Percentiles rank a stretch among this genome's conserved stretches.
phyloP scores from a whole-genome alignment of 345 rosid genomes.

The Populus simonii region DNA sequence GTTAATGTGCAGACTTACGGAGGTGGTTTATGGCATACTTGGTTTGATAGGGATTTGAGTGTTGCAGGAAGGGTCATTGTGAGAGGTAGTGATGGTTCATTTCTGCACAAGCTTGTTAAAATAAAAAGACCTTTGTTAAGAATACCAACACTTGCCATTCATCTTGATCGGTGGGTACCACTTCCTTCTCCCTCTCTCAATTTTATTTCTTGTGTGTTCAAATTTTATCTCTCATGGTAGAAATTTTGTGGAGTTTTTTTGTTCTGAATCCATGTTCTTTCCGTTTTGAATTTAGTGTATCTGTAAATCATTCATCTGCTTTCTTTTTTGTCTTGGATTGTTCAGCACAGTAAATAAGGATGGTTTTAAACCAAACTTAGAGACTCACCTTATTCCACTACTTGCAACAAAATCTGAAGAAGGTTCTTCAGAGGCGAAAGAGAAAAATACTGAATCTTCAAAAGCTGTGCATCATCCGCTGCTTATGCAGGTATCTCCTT shows the following conservation, averaged over 20 bases:
- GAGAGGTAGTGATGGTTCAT: constrained; percentile 62
- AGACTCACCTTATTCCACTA: constrained; percentile 76
- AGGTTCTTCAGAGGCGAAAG: constrained; percentile 43
- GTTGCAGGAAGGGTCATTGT: constrained; percentile 91
- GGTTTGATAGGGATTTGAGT: constrained; percentile 96
- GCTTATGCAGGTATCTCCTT: constrained; percentile 69
- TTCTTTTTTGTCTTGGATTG: constrained; percentile 21
- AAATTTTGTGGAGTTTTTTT: background rate
- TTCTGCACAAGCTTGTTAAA: constrained; percentile 77
- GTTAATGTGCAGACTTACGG: constrained; percentile 96
- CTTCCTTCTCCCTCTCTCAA: constrained; percentile 5
- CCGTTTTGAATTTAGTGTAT: background rate
- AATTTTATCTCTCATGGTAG: too few species aligned
- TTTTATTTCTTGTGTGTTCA: background rate
- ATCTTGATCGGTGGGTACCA: constrained; percentile 67
- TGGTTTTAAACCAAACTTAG: constrained; percentile 92
- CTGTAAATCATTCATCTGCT: background rate
- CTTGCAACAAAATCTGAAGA: constrained; percentile 68
- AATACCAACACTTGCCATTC: constrained; percentile 86
- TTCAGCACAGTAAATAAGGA: constrained; percentile 84
- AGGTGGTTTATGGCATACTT: constrained; percentile 95
- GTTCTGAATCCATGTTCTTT: background rate
- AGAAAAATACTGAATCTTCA: constrained; percentile 36
- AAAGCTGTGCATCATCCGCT: constrained; percentile 75
- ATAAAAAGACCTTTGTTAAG: constrained; percentile 77